Evolutionary conservation across 2,329 filamentous ascomycete species (phyloP).

Genomic region (Colletotrichum sp.): DNA sequence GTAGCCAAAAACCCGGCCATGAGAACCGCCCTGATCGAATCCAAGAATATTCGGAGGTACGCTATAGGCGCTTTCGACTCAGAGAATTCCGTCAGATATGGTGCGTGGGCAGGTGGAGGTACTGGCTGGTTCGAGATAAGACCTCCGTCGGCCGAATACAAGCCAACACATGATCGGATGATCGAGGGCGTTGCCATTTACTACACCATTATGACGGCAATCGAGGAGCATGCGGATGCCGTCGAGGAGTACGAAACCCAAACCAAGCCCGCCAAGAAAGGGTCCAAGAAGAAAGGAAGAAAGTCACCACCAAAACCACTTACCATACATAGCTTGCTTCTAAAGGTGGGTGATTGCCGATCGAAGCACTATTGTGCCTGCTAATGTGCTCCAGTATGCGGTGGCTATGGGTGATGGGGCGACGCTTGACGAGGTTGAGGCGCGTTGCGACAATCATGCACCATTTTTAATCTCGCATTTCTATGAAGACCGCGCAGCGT

Average conservation of each 20-base stretch:
- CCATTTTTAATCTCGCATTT: constrained; percentile 59
- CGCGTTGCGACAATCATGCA: constrained; percentile 52
- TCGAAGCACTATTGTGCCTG: neutral
- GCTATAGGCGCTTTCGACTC: constrained; percentile 58
- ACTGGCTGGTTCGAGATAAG: constrained; percentile 72
- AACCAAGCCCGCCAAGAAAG: constrained; percentile 33
- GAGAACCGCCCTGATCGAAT: constrained; percentile 51
- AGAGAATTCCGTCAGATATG: constrained; percentile 36
- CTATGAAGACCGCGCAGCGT: constrained; percentile 36
- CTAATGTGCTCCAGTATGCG: constrained; percentile 45
- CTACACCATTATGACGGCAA: constrained; percentile 65
- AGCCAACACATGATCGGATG: constrained; percentile 61
- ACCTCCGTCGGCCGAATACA: constrained; percentile 61
- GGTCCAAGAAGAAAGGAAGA: constrained; percentile 30
- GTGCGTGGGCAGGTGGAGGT: constrained; percentile 69
- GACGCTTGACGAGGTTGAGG: constrained; percentile 52
- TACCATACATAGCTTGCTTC: constrained; percentile 26
- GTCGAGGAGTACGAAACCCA: constrained; percentile 20
- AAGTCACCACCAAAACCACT: neutral
- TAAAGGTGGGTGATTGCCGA: constrained; percentile 31
- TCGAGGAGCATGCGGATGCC: constrained; percentile 39
- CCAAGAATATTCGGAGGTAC: constrained; percentile 52
- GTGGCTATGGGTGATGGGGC: constrained; percentile 56
- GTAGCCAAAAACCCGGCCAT: constrained; percentile 37
- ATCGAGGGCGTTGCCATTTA: constrained; percentile 67